A percentile compares a stretch with the other conserved stretches of the same genome.
Evolutionary conservation across 2,329 filamentous ascomycete genomes (phyloP).

Genomic region (Cladophialophora bantiana): DNA sequence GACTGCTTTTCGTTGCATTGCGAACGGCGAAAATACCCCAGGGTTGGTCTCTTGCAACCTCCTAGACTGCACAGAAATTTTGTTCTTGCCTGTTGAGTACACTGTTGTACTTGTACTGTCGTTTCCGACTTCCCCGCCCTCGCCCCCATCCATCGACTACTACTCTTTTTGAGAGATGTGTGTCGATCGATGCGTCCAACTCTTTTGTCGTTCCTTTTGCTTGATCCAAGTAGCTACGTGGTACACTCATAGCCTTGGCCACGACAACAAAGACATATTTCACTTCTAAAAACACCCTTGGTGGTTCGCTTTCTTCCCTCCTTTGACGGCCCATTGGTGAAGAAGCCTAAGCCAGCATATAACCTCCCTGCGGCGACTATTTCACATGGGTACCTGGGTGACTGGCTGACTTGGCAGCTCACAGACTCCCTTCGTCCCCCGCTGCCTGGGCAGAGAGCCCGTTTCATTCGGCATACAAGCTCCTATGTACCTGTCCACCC

Average conservation of each 20-base stretch:
- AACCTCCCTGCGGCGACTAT: too few species aligned
- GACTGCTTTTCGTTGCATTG: constrained; percentile 37
- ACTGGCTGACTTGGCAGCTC: too few species aligned
- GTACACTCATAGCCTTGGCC: constrained; percentile 17
- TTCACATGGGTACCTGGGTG: too few species aligned
- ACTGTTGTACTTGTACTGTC: constrained; percentile 5
- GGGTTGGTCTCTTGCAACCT: constrained; percentile 1
- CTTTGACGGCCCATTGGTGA: too few species aligned
- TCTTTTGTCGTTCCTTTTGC: constrained; percentile 24
- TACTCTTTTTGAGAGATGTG: not conserved
- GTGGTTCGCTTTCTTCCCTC: too few species aligned
- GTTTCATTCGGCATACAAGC: too few species aligned
- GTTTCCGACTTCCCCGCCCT: not conserved
- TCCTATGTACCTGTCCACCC: too few species aligned
- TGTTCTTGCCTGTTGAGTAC: constrained; percentile 4
- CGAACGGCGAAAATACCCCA: constrained; percentile 26
- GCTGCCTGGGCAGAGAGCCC: too few species aligned
- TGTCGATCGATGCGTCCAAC: not conserved
- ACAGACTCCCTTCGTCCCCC: too few species aligned
- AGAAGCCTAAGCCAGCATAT: too few species aligned
- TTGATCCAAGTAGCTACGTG: constrained; percentile 15
- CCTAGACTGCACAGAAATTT: constrained; percentile 27
- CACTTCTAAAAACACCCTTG: too few species aligned
- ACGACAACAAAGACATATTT: constrained; percentile 18
- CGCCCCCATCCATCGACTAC: not conserved